Evolutionary conservation across 2,329 filamentous ascomycete genomes (phyloP), one percentile per base, ranked within the genome.

Genomic region (Curvularia verruculosa): DNA sequence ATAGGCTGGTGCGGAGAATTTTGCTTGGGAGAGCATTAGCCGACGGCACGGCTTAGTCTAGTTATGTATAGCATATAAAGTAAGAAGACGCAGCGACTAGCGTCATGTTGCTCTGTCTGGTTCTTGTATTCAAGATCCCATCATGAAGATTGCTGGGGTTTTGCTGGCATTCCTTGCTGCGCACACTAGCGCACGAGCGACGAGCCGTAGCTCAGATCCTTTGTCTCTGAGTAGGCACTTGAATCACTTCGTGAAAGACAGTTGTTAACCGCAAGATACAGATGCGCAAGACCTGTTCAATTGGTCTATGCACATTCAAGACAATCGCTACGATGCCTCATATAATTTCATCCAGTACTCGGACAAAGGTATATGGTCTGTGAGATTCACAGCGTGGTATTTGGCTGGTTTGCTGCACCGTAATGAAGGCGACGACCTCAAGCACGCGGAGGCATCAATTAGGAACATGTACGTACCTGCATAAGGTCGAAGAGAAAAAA

Each of bases 301-400:
- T 26, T 58, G 60, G 31, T 66, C 59, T 6, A 62, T 62, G 58
- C 56, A 54, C 6, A 41, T 64, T 1, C 59, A 59, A 13, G 78
- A 81, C 51, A 66, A 68, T 1, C 67, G 79, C 40, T 81, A 73
- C 50, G 79, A 81, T 57, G 63, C 72, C 7, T 75, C 71, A 1
- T 81, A 81, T 60, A 77, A 79, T 21, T 77, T 76, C 44, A 74
- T 81, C 23, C 75, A 66, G 58, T 81, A 80, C 49, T 69, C 71
- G 10, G 76, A 80, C 45, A 78, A 76, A 3, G 79, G 80, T 0
- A 75, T 75, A 19, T 80, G 78, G 75, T 78, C 74, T 3, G 67
- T 75, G 31, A 72, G 79, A 9, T 81, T 81, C 47, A 80, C 78
- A 1, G 75, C 77, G 0, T 80, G 78, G 78, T 79, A 80, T 46